phyloP scores from a whole-genome alignment of 2,329 filamentous ascomycete species.

The Parascedosporium putredinis region DNA sequence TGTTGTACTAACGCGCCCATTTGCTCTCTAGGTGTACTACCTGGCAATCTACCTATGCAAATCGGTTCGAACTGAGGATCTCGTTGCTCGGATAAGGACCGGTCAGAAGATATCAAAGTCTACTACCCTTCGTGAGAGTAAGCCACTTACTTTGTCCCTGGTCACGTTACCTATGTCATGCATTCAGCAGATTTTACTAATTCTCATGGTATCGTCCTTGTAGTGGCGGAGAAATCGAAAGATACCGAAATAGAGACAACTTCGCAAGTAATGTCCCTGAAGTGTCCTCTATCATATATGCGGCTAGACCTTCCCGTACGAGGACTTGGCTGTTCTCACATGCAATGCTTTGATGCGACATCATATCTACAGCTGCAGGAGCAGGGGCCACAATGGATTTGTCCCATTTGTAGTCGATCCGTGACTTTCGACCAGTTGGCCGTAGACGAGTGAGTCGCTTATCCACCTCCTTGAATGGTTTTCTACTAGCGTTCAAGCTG shows the following conservation, averaged over 20 bases:
- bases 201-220: slow-evolving; percentile 14
- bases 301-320: slow-evolving; percentile 73
- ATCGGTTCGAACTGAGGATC: slow-evolving; percentile 57
- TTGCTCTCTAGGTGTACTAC: slow-evolving; percentile 53
- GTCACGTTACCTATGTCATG: neutral
- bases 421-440: slow-evolving; percentile 74
- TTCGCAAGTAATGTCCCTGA: slow-evolving; percentile 79
- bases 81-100: slow-evolving; percentile 56
- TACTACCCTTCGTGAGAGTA: slow-evolving; percentile 76
- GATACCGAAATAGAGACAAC: slow-evolving; percentile 86
- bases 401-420: slow-evolving; percentile 80
- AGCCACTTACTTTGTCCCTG: slow-evolving; percentile 22
- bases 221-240: slow-evolving; percentile 70
- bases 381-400: slow-evolving; percentile 94
- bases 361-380: slow-evolving; percentile 92
- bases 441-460: slow-evolving; percentile 73
- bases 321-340: slow-evolving; percentile 70
- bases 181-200: neutral
- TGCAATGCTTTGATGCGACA: slow-evolving; percentile 88
- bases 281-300: slow-evolving; percentile 83
- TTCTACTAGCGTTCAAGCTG: neutral
- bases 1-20: slow-evolving; percentile 12
- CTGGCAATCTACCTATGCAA: slow-evolving; percentile 67
- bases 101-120: slow-evolving; percentile 68
- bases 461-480: neutral